phyloP scores from a whole-genome alignment of 2,329 filamentous ascomycete species.

The Fusarium pseudocircinatum region DNA sequence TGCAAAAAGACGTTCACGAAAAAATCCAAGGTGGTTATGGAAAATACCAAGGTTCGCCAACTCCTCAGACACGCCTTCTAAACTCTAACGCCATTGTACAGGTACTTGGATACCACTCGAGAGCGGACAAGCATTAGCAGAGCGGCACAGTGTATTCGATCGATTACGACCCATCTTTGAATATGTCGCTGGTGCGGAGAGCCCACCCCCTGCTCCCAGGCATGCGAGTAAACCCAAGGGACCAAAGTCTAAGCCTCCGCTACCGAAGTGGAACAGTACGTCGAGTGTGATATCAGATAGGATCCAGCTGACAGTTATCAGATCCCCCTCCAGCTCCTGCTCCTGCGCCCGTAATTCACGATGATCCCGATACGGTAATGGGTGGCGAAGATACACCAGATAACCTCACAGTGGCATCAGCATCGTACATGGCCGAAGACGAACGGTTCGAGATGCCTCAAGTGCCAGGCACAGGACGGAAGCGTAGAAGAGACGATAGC shows the following conservation, averaged over 20 bases:
- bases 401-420: constrained; percentile 83
- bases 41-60: constrained; percentile 85
- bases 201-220: constrained; percentile 91
- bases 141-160: constrained; percentile 86
- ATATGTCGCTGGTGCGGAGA: constrained; percentile 83
- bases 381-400: constrained; percentile 85
- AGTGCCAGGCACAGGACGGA: constrained; percentile 68
- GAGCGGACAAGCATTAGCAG: constrained; percentile 82
- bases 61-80: neutral
- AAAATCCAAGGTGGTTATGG: constrained; percentile 99
- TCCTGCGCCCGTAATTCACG: constrained; percentile 49
- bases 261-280: constrained; percentile 65
- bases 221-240: constrained; percentile 89
- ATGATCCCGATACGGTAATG: constrained; percentile 71
- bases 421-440: constrained; percentile 86
- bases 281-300: neutral
- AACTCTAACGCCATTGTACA: constrained; percentile 47
- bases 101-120: constrained; percentile 96
- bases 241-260: constrained; percentile 62
- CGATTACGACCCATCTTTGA: constrained; percentile 90
- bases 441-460: constrained; percentile 78
- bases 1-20: constrained; percentile 95
- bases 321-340: constrained; percentile 39
- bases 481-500: constrained; percentile 77
- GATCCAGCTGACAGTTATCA: constrained; percentile 18